Evolutionary conservation across 768 basidiomycete species (phyloP), one percentile per base, ranked within the genome.

Genomic region (Amanita molliuscula): DNA sequence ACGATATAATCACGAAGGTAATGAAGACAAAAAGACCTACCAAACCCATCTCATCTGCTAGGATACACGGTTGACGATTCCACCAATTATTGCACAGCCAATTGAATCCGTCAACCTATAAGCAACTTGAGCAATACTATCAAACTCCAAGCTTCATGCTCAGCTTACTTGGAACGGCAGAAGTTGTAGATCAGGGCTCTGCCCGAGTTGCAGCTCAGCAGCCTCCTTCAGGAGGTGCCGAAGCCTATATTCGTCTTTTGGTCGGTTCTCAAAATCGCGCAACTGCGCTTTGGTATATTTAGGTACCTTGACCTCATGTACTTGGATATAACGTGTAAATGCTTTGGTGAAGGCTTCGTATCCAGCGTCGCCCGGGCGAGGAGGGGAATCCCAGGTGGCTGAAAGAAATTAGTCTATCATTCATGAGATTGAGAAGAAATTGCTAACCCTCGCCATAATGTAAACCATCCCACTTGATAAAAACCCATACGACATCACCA

Each of bases 1-100:
- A 15, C 46, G 47, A 40, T 16, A 25, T 7, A 25, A 25, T 6
- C 21, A 15, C 11, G 34, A 25, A 42, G 20, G 16, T 35, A 16
- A 15, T 21, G 49, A 42, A 26, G 55, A 21, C 47, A n/a, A n/a
- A n/a, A n/a, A n/a, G n/a, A 55, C 60, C 46, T 63, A 89, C 91
- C 62, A 93, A 67, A 52, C 93, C 93, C 96, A 99, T 98, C 65
- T 98, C 96, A 61, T 99, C 96, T 2, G 96, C 95, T 18, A 98
- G 76, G 54, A 94, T 94, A 54, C 84, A 90, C 37, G 81, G 79
- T 54, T 90, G 90, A 37, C 71, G 75, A 55, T 77, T 82, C 82
- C 84, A 90, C 92, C 92, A 94, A 54, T 92, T 90, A 55, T 83
- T 78, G 55, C 77, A 82, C 41, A 91, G 70, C 89, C 87, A 90